Base-by-base conservation (phyloP, 768 basidiomycete species). In the Amanita rimosa region DNA sequence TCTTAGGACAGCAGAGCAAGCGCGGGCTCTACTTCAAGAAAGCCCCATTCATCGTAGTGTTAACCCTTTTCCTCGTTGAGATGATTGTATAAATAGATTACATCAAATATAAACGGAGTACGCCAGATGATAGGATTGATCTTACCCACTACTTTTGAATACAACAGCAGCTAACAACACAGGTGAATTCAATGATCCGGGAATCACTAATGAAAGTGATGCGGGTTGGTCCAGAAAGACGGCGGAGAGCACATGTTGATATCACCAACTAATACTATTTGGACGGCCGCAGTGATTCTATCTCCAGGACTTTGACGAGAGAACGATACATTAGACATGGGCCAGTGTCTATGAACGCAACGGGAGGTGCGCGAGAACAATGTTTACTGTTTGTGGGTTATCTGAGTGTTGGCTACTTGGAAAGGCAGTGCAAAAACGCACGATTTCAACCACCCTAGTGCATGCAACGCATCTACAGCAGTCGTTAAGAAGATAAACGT, bases 101-200 rank as follows among this genome's bases (percentile, higher is more conserved):
- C 31, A 31, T 29, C 31, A 31, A 13, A 31, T 31, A 26, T 43
- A 43, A 45, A 45, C 34, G 31, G 34, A 43, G 47, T 41, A 48
- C 34, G 29, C 36, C 16, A 37, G 38, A 29, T 29, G 21, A 13
- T 9, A 41, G 39, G 33, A 42, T 41, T 46, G 9, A n/a, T 9
- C 47, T 40, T 19, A 35, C 33, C 9, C 24, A 13, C 31, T 31
- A 31, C 31, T 31, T 31, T 31, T 31, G 31, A 7, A 43, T 49
- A 49, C 48, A 49, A 22, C 40, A 21, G 21, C 40, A 42, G 33
- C 40, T 49, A 49, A 31, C 38, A 43, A 40, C 47, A 48, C 47
- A 48, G 19, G 22, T 39, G 38, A 24, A 39, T 49, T 48, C 47
- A 40, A 36, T 26, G 10, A 24, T 43, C 35, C 14, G 16, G 19